Evolutionary conservation across 2,329 filamentous ascomycete species (phyloP).

Genomic region (Colletotrichum orchidophilum): DNA sequence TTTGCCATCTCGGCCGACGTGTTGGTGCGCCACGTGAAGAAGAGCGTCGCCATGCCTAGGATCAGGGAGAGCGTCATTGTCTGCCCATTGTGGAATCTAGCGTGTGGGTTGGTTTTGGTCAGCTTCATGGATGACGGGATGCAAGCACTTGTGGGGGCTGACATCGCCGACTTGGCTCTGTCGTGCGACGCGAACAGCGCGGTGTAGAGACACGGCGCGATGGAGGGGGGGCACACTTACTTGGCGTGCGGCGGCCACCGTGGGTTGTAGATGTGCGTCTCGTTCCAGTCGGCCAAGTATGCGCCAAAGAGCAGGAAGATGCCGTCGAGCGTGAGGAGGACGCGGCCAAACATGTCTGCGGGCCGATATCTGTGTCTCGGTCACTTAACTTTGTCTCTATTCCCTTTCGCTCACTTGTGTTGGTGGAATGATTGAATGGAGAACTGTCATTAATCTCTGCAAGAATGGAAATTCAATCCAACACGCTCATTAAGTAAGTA

Average conservation of each 20-base stretch:
- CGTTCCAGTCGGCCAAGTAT: constrained; percentile 49
- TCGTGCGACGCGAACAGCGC: not conserved
- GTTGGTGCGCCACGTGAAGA: constrained; percentile 48
- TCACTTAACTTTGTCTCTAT: not conserved
- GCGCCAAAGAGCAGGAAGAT: constrained; percentile 49
- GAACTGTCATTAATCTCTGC: not conserved
- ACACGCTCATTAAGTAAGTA: not conserved
- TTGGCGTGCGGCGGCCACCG: constrained; percentile 57
- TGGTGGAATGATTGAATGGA: not conserved
- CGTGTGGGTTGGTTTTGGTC: not conserved
- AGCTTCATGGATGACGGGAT: not conserved
- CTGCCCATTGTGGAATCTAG: constrained; percentile 54
- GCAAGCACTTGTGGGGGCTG: not conserved
- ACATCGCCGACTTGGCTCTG: not conserved
- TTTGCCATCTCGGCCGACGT: constrained; percentile 36
- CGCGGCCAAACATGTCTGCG: constrained; percentile 44
- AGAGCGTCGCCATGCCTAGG: constrained; percentile 50
- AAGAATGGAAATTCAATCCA: not conserved
- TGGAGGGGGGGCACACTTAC: constrained; percentile 40
- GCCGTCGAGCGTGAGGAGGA: constrained; percentile 51
- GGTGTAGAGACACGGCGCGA: no score
- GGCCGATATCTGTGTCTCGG: not conserved
- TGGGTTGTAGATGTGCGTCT: constrained; percentile 54
- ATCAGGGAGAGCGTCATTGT: constrained; percentile 51
- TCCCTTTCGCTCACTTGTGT: not conserved